Conservation (phyloP, 495 filamentous ascomycete genomes). For the Cairneyella variabilis region DNA sequence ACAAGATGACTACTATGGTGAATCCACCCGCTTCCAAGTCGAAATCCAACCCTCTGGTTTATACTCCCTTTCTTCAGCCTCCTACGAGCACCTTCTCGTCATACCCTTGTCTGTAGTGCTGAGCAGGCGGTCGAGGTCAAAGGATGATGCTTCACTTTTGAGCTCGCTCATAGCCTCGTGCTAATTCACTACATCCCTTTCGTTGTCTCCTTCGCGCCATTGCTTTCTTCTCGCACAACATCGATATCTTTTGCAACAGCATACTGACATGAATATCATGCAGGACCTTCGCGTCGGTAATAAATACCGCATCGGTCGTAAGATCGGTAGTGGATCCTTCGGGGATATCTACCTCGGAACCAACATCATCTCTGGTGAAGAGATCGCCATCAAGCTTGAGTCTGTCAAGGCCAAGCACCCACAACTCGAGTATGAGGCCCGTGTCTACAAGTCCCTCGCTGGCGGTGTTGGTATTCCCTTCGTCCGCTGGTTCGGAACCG, state of each 20-base stretch:
- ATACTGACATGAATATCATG: constrained; percentile 31
- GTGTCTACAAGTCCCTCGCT: constrained; percentile 98
- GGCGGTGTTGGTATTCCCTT: constrained; percentile 99
- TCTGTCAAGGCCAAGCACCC: constrained; percentile 99
- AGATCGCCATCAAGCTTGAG: constrained; percentile 99
- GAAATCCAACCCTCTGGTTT: constrained; percentile 34
- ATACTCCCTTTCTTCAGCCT: constrained; percentile 34
- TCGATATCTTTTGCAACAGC: not conserved
- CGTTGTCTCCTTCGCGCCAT: constrained; percentile 2
- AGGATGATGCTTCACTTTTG: constrained; percentile 11
- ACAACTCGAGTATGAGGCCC: constrained; percentile 98
- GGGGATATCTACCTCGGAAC: constrained; percentile 99
- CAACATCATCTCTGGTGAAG: constrained; percentile 99
- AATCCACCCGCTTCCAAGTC: constrained; percentile 30
- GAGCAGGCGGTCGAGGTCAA: constrained; percentile 8
- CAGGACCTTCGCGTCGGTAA: constrained; percentile 99
- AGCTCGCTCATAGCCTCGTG: constrained; percentile 19
- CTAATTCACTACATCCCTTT: constrained; percentile 4
- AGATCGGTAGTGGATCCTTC: constrained; percentile 98
- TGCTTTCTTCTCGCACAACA: not conserved
- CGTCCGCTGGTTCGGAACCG: constrained; percentile 99
- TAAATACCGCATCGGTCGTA: constrained; percentile 99
- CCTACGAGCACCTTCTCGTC: constrained; percentile 24
- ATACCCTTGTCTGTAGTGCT: constrained; percentile 11
- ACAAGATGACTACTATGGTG: constrained; percentile 52